Evolutionary conservation across 768 basidiomycete species (phyloP).

Genomic region (Phaffia australis): DNA sequence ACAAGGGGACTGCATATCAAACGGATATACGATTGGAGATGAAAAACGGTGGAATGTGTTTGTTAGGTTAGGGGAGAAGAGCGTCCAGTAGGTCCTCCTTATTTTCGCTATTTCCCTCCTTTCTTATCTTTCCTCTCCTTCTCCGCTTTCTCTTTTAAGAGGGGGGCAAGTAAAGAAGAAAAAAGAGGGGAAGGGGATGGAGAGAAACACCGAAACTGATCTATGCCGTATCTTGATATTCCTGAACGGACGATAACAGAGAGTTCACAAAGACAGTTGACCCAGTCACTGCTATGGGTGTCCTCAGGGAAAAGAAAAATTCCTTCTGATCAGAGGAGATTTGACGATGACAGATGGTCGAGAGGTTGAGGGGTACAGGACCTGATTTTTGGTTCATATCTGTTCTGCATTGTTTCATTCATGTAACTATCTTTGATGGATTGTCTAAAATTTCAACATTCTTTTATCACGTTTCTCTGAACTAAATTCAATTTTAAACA

Average conservation of each 20-base stretch:
- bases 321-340: neutral
- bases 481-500: no score
- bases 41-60: slow-evolving; percentile 27
- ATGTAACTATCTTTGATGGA: no score
- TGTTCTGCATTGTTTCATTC: no score
- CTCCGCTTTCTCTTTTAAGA: neutral
- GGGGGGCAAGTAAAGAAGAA: neutral
- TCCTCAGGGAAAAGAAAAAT: slow-evolving; percentile 25
- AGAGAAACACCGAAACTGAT: neutral
- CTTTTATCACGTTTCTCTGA: no score
- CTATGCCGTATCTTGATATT: neutral
- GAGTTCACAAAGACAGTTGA: neutral
- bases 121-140: neutral
- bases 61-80: slow-evolving; percentile 2
- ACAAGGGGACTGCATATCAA: slow-evolving; percentile 8
- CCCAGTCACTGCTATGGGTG: slow-evolving; percentile 7
- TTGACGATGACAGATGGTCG: neutral
- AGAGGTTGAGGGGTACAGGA: neutral
- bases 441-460: no score
- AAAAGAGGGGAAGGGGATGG: neutral
- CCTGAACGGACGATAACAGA: neutral
- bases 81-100: slow-evolving; percentile 9
- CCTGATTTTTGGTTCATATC: neutral
- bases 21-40: slow-evolving; percentile 25
- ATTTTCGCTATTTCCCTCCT: neutral